Conservation (phyloP, 2,329 filamentous ascomycete species). For the Talaromyces sp. region DNA sequence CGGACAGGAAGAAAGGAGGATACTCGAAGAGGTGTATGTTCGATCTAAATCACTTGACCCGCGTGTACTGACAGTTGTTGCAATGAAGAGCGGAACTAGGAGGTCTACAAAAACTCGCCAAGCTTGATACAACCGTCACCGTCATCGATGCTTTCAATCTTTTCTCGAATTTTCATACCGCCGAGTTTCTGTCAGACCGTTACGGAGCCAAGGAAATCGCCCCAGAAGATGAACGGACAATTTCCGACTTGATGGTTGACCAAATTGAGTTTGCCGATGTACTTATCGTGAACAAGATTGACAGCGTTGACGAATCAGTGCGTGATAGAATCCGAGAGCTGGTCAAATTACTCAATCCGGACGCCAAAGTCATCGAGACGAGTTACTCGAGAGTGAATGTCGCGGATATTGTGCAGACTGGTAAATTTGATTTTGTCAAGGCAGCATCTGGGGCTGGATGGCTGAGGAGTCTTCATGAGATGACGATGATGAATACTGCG, state of each 20-base stretch:
- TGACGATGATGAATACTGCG: slow-evolving; percentile 59
- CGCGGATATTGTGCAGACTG: slow-evolving; percentile 62
- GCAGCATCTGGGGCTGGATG: slow-evolving; percentile 65
- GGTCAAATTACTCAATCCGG: slow-evolving; percentile 62
- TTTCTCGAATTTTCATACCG: slow-evolving; percentile 68
- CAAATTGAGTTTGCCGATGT: slow-evolving; percentile 76
- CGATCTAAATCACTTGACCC: background rate
- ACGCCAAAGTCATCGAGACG: slow-evolving; percentile 61
- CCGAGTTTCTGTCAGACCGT: slow-evolving; percentile 63
- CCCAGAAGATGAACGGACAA: slow-evolving; percentile 67
- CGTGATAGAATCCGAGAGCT: slow-evolving; percentile 51
- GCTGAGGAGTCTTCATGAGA: slow-evolving; percentile 66
- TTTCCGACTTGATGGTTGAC: slow-evolving; percentile 72
- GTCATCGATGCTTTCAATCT: slow-evolving; percentile 72
- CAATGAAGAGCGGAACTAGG: slow-evolving; percentile 51
- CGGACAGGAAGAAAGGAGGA: slow-evolving; percentile 37
- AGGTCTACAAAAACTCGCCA: slow-evolving; percentile 63
- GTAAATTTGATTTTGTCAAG: slow-evolving; percentile 61
- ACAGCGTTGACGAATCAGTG: slow-evolving; percentile 53
- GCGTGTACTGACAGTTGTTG: background rate
- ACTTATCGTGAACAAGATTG: slow-evolving; percentile 67
- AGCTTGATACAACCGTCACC: slow-evolving; percentile 68
- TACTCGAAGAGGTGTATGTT: slow-evolving; percentile 48
- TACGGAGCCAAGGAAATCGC: slow-evolving; percentile 58
- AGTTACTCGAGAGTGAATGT: slow-evolving; percentile 60